Conservation (phyloP, 106 monocot species). For the Agapanthus africanus region DNA sequence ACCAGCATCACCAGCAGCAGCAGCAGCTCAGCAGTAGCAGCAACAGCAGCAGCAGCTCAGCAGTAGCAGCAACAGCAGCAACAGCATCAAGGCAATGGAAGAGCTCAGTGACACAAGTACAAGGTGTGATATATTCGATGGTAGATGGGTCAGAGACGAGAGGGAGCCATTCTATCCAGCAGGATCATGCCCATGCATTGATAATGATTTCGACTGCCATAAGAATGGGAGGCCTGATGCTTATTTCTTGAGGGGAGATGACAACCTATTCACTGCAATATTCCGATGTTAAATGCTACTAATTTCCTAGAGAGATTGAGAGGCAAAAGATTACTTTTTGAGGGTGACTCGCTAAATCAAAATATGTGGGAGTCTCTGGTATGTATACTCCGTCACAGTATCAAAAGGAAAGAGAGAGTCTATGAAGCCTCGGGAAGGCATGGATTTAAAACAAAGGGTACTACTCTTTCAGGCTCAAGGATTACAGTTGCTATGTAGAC, state of each 20-base stretch:
- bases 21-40: too few species aligned
- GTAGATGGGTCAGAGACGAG: slow-evolving; percentile 75
- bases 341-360: slow-evolving; percentile 80
- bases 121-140: slow-evolving; percentile 70
- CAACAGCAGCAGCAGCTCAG: too few species aligned
- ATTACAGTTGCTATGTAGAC: too few species aligned
- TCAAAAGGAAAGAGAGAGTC: slow-evolving; percentile 52
- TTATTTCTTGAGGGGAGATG: slow-evolving; percentile 77
- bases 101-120: background rate
- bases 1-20: too few species aligned
- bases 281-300: slow-evolving; percentile 82
- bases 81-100: too few species aligned
- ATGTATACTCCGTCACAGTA: slow-evolving; percentile 63
- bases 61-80: too few species aligned
- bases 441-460: slow-evolving; percentile 69
- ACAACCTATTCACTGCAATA: slow-evolving; percentile 65
- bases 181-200: slow-evolving; percentile 20
- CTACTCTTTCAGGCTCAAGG: slow-evolving; percentile 84
- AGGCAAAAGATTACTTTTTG: slow-evolving; percentile 77
- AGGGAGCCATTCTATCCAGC: slow-evolving; percentile 40
- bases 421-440: slow-evolving; percentile 64
- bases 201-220: slow-evolving; percentile 62
- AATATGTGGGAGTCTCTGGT: slow-evolving; percentile 98
- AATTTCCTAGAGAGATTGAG: slow-evolving; percentile 75
- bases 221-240: slow-evolving; percentile 75